Base-by-base conservation (phyloP, 495 filamentous ascomycete species). In the Podospora sp. region DNA sequence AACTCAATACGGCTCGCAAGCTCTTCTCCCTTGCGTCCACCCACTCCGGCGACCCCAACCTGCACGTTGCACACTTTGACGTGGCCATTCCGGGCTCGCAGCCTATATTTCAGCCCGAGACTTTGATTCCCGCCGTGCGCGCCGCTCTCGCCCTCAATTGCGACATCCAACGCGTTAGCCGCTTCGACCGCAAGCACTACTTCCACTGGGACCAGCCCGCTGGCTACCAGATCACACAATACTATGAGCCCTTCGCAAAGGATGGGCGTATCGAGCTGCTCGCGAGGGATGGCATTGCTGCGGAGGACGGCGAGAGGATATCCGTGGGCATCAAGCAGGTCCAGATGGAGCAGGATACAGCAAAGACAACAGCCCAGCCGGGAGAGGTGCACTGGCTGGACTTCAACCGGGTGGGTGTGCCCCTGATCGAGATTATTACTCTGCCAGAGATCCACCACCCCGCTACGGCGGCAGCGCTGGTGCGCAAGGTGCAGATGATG, bases 151-250 rank as follows among this genome's bases (percentile, higher is more conserved):
- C 93, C 1, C 81, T 99, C 35, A 85, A 88, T 55, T 98, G 95
- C 78, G 76, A 88, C 0, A 86, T 97, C 58, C 88, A 93, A 73
- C 83, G 77, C 1, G 83, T 84, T 56, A 96, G 92, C 73, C 85
- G 85, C 35, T 99, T 96, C 77, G 95, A 99, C 78, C 85, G 95
- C 59, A 99, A 99, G 76, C 95, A 99, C 73, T 99, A 99, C 76
- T 97, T 97, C 78, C 96, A 97, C 79, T 94, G 93, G 85, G 95
- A 99, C 77, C 95, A 99, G 75, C 95, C 96, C 7, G 83, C 90
- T 0, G 95, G 95, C 0, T 99, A 98, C 77, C 95, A 99, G 77
- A 95, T 99, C 64, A 99, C 95, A 7, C 96, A 99, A 73, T 98
- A 93, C 78, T 97, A 87, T 71, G 85, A 92, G 69, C 94, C 95